Evolutionary conservation across 179 eudicot species (phyloP), one percentile per base, ranked within the genome.

Genomic region (Camellia oleifera): DNA sequence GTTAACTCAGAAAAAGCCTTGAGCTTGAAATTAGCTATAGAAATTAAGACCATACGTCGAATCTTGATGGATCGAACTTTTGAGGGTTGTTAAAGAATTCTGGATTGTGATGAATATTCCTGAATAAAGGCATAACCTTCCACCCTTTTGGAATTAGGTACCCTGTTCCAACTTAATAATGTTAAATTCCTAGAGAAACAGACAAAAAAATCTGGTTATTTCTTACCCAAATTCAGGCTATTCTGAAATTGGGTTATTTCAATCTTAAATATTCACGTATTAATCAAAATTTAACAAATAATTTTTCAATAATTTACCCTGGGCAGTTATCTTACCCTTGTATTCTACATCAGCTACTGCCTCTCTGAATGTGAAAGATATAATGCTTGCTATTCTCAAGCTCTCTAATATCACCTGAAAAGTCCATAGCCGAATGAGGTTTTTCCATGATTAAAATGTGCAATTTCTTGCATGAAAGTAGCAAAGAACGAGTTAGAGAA

Each of bases 101-200:
- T 66, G 91, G 82, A 75, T 79, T 86, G 81, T 86, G 91, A 79
- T 88, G 91, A 80, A 86, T 88, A 77, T 88, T 88, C 68, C 91
- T 82, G 84, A 88, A 86, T 72, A 88, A 84, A 75, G 91, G 91
- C 87, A 88, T 73, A 44, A 88, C 91, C 77, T 88, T 88, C 91
- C 91, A 88, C 18, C 91, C 91, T 84, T 88, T 86, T 0, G 91
- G 91, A 78, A 88, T 88, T 45, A 88, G 82, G 78, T 83, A 88
- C 61, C 91, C 91, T 88, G 86, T 46, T 53, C 64, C 66, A 69
- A 42, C 7, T 65, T 8, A 52, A 64, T 32, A 23, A 9, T 4
- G 6, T 65, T 48, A 71, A 32, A 52, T 20, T 44, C 42, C 78
- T 48, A n/a, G 50, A 77, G 48, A 52, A 72, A 71, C 63, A 14